Base-by-base conservation (phyloP, 1,284 basidiomycete species). In the Trichosporon sp. region DNA sequence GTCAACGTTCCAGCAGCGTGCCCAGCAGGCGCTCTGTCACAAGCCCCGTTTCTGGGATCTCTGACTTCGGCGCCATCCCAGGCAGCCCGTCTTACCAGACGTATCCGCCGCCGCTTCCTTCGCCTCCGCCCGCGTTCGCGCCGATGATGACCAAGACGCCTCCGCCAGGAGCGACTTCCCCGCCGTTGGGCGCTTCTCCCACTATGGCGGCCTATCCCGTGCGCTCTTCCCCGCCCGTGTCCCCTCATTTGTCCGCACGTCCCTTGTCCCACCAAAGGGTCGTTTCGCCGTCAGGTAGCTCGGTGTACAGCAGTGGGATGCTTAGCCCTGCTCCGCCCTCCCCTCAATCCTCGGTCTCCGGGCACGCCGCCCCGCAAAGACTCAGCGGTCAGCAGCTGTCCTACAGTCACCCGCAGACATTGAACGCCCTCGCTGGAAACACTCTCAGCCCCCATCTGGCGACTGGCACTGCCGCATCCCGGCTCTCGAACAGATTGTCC, bases 91-190 rank as follows among this genome's bases (percentile, higher is more conserved):
- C 59, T 14, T 63, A 63, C 31, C 59, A 63, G 31, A 63, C 59
- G 31, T 63, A 63, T 16, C 59, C 59, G 31, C 59, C 59, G 32
- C 59, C 59, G 59, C 59, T 63, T 5, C 59, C 59, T 2, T 63
- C 59, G 7, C 59, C 59, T 14, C 59, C 59, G 32, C 32, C 14
- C 14, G 59, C 59, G 14, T 63, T 35, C 31, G 59, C n/a, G 59
- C 59, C 59, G 59, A 35, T 63, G 31, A 63, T 63, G 59, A 63
- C 31, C 59, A 63, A 37, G 31, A 63, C 59, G 6, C 59, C 59
- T 35, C 31, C 59, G 7, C 59, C 59, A 14, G 59, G 59, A 10
- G 32, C 59, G 32, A 19, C 31, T 11, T n/a, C 32, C 16, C 59
- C 31, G 32, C 31, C 31, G 32, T 14, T 63, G 59, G 16, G 59